These are phyloP conservation scores for Puccinia hordei DNA, from an alignment of 1,284 basidiomycete species.

Conservation along the genomic window DNA sequence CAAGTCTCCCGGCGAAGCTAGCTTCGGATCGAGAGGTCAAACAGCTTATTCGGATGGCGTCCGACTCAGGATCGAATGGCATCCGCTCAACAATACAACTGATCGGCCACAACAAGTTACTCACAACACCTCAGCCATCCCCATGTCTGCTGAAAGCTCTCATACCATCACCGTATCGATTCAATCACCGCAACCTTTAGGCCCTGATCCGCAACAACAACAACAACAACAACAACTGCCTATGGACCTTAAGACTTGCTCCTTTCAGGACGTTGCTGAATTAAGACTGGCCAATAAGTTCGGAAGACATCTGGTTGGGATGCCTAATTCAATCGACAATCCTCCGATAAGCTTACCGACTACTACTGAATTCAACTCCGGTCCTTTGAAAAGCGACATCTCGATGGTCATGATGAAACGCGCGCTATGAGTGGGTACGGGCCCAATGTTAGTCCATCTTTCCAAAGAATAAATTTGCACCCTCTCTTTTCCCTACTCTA, in stretches of 20 bases:
- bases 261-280: constrained; percentile 37
- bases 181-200: background rate
- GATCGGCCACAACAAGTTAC: background rate
- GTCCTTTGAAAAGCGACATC: constrained; percentile 24
- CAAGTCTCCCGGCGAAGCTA: constrained; percentile 27
- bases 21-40: constrained; percentile 29
- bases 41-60: constrained; percentile 34
- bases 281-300: constrained; percentile 45
- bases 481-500: background rate
- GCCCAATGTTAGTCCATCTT: constrained; percentile 14
- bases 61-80: constrained; percentile 31
- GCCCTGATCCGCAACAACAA: constrained; percentile 3
- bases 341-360: background rate
- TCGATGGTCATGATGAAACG: constrained; percentile 38
- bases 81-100: background rate
- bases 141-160: constrained; percentile 13
- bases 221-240: constrained; percentile 1
- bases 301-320: constrained; percentile 31
- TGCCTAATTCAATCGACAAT: background rate
- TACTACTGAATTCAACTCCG: background rate
- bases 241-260: constrained; percentile 8
- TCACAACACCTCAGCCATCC: background rate
- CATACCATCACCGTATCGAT: constrained; percentile 10
- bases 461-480: background rate
- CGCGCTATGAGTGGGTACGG: constrained; percentile 31